A percentile compares a stretch with the other conserved stretches of the same genome.
phyloP scores from a whole-genome alignment of 306 rosid genomes.

The Arachis stenosperma region DNA sequence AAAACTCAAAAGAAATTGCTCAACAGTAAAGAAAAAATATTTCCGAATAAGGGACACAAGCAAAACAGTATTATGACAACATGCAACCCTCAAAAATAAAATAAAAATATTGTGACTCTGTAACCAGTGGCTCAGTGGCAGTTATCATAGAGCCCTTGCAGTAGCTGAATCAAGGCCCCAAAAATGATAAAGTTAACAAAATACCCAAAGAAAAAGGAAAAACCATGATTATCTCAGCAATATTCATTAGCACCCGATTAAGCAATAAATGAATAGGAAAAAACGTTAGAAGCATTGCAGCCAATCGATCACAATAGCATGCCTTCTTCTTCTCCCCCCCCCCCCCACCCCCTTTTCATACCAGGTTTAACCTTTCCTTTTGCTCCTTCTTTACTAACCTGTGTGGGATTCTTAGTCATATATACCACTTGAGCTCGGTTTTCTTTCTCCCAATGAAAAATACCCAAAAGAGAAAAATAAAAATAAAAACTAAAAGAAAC shows the following conservation, averaged over 20 bases:
- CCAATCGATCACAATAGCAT: conserved; percentile 26
- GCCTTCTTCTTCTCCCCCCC: background rate
- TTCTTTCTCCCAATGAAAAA: conserved; percentile 28
- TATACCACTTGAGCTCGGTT: background rate
- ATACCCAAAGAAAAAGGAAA: background rate
- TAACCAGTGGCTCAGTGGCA: background rate
- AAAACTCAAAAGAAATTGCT: background rate
- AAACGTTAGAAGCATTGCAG: background rate
- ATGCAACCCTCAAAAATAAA: background rate
- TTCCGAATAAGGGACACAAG: background rate
- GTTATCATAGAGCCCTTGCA: background rate
- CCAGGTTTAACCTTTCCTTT: background rate
- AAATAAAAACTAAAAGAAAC: background rate
- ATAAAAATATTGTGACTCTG: background rate
- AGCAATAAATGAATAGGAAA: conserved; percentile 3
- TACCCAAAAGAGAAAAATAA: too few relatives aligned
- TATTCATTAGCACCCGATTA: background rate
- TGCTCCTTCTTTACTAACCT: background rate
- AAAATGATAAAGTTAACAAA: background rate
- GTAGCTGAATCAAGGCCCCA: background rate
- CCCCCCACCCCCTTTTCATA: too few relatives aligned
- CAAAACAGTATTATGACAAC: background rate
- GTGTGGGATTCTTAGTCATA: background rate
- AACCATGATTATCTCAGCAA: conserved; percentile 8
- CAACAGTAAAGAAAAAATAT: background rate